These are phyloP conservation scores for Diaporthe sp. DNA, from an alignment of 2,329 filamentous ascomycete species.

Conservation along the genomic window DNA sequence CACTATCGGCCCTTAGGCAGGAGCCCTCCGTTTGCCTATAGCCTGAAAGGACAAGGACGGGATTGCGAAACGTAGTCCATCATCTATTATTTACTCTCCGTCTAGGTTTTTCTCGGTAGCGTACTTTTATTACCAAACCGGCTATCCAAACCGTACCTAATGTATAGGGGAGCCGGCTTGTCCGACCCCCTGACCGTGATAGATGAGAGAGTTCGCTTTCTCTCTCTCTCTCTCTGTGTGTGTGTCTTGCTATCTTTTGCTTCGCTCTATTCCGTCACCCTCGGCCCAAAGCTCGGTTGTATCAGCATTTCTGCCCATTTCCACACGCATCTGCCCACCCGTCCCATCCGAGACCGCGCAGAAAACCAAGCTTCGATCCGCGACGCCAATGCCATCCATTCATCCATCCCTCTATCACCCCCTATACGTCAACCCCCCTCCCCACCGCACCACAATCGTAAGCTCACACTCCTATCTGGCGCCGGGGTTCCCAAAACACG, in stretches of 20 bases:
- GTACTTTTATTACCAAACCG: slow-evolving; percentile 4
- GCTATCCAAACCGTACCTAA: not conserved
- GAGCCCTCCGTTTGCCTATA: slow-evolving; percentile 9
- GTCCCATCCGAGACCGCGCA: not conserved
- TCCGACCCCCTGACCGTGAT: slow-evolving; percentile 2
- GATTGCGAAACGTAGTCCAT: slow-evolving; percentile 12
- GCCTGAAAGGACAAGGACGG: slow-evolving; percentile 11
- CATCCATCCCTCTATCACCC: not conserved
- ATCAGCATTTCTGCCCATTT: not conserved
- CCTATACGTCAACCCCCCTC: not conserved
- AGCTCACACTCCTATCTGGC: not conserved
- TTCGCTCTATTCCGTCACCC: not conserved
- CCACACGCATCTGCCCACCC: not conserved
- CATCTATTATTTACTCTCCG: not conserved
- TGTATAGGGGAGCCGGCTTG: not conserved
- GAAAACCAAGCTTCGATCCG: slow-evolving; percentile 12
- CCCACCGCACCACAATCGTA: not conserved
- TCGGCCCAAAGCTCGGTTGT: not conserved
- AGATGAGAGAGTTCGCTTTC: not conserved
- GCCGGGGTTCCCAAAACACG: slow-evolving; percentile 16
- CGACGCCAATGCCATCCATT: slow-evolving; percentile 7
- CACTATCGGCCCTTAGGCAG: slow-evolving; percentile 7
- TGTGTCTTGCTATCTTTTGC: not conserved
- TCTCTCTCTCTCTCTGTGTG: not conserved
- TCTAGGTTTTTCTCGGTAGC: not conserved